Evolutionary conservation across 2,329 filamentous ascomycete genomes (phyloP).

Genomic region (Botrytis hyacinthi): DNA sequence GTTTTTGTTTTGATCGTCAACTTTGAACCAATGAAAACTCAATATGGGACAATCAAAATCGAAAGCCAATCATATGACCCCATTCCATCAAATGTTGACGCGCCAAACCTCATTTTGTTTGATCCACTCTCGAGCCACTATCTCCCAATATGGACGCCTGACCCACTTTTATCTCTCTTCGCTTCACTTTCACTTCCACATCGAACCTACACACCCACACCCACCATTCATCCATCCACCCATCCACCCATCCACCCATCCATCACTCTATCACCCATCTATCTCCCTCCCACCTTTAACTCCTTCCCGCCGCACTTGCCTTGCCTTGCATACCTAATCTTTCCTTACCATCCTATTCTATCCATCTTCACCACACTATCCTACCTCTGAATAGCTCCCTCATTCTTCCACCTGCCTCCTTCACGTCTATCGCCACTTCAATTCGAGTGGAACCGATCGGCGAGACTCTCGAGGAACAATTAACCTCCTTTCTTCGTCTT

Average conservation of each 20-base stretch:
- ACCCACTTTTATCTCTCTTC: not conserved
- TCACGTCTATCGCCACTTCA: not conserved
- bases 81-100: not conserved
- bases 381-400: not conserved
- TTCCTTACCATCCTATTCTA: not conserved
- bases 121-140: not conserved
- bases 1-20: not conserved
- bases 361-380: not conserved
- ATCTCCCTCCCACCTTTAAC: not conserved
- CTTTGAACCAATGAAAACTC: not conserved
- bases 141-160: not conserved
- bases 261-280: not conserved
- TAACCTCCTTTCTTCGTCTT: not conserved
- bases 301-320: not conserved
- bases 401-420: not conserved
- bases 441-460: not conserved
- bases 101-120: not conserved
- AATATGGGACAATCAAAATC: not conserved
- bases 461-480: not conserved
- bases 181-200: slow-evolving; percentile 1
- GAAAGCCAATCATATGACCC: not conserved
- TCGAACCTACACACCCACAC: not conserved
- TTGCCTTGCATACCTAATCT: not conserved
- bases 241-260: not conserved
- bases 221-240: not conserved